Conservation (phyloP, 2,329 filamentous ascomycete species). For the Davidsoniella virescens region DNA sequence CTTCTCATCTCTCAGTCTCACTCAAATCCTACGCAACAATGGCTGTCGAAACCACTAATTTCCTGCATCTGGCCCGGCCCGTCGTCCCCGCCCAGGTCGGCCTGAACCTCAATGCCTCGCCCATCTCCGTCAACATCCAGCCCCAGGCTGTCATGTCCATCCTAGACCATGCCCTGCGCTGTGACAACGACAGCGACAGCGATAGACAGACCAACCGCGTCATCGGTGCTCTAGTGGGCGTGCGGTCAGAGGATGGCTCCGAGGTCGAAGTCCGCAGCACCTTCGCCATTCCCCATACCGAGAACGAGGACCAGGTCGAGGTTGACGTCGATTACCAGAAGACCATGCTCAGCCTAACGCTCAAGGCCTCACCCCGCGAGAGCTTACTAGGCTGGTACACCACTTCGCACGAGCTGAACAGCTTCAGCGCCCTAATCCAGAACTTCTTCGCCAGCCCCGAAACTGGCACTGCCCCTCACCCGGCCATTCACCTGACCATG, state of each 20-base stretch:
- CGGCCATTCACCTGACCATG: constrained; percentile 93
- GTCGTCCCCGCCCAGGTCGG: constrained; percentile 67
- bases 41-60: constrained; percentile 65
- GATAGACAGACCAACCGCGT: constrained; percentile 81
- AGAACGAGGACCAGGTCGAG: constrained; percentile 94
- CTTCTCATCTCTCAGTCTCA: background rate
- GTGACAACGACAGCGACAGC: constrained; percentile 58
- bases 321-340: constrained; percentile 99
- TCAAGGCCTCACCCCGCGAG: constrained; percentile 88
- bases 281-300: constrained; percentile 96
- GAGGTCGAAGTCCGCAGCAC: constrained; percentile 92
- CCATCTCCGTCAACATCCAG: constrained; percentile 86
- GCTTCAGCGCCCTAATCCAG: constrained; percentile 94
- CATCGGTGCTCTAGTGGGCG: constrained; percentile 87
- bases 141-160: constrained; percentile 71
- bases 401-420: constrained; percentile 91
- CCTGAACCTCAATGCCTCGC: constrained; percentile 72
- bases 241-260: constrained; percentile 87
- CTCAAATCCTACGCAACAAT: constrained; percentile 41
- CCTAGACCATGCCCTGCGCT: constrained; percentile 85
- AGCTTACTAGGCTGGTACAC: constrained; percentile 96
- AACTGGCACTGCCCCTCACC: constrained; percentile 91
- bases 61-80: constrained; percentile 87
- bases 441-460: constrained; percentile 98
- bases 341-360: constrained; percentile 90